Conservation (phyloP, 345 rosid species). For the Cardamine occulta region DNA sequence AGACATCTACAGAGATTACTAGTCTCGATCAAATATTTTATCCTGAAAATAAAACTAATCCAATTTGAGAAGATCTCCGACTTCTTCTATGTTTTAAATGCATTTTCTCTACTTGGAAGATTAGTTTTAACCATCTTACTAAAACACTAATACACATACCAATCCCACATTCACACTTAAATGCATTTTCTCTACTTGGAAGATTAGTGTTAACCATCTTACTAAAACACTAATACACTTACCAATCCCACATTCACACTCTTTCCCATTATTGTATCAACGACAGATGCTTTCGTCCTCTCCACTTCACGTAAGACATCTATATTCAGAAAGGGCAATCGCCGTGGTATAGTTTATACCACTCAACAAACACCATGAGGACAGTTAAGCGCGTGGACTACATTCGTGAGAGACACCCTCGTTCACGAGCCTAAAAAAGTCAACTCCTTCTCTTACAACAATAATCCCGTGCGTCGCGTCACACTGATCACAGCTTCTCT, state of each 20-base stretch:
- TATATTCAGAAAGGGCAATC: neutral
- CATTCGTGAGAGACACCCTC: conserved; percentile 30
- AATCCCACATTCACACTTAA: neutral
- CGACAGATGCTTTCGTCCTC: conserved; percentile 13
- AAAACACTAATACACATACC: conserved; percentile 1
- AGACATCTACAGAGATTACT: too few species aligned
- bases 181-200: neutral
- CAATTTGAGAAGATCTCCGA: neutral
- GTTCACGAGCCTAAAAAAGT: conserved; percentile 28
- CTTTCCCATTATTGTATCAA: neutral
- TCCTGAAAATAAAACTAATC: neutral
- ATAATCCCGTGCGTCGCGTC: conserved; percentile 22
- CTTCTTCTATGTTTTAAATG: neutral
- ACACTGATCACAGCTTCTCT: conserved; percentile 30
- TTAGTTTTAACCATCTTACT: neutral
- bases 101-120: neutral
- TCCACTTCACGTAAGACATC: conserved; percentile 28
- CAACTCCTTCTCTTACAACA: conserved; percentile 10
- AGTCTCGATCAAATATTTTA: too few species aligned
- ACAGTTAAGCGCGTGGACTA: neutral
- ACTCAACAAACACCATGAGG: neutral
- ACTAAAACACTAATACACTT: neutral
- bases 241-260: neutral
- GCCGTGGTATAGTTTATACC: neutral
- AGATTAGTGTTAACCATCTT: neutral